phyloP scores from a whole-genome alignment of 2,329 filamentous ascomycete genomes.

The Trichoderma atroviride region DNA sequence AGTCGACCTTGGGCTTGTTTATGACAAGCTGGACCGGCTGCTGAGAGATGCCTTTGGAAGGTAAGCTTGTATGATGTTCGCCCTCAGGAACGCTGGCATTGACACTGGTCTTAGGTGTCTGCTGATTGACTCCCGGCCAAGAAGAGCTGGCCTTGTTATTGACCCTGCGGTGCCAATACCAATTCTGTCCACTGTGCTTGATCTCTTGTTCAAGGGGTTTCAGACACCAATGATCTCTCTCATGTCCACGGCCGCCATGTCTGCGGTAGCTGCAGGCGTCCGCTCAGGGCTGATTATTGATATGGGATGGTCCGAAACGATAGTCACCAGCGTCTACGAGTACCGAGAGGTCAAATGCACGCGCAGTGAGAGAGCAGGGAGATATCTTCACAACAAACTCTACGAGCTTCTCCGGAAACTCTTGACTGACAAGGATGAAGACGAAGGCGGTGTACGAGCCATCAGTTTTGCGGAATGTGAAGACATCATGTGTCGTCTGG shows the following conservation, averaged over 20 bases:
- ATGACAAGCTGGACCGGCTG: constrained; percentile 83
- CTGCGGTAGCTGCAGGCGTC: constrained; percentile 76
- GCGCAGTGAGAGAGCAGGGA: constrained; percentile 75
- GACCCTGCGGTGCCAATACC: constrained; percentile 78
- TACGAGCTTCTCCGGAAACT: constrained; percentile 59
- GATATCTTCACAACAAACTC: constrained; percentile 68
- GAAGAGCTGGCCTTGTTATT: constrained; percentile 73
- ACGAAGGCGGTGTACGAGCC: constrained; percentile 39
- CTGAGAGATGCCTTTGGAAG: constrained; percentile 81
- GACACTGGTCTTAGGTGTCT: constrained; percentile 52
- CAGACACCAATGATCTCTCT: constrained; percentile 80
- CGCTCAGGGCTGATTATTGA: constrained; percentile 87
- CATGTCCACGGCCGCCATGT: constrained; percentile 74
- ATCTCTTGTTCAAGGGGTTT: constrained; percentile 79
- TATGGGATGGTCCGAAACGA: constrained; percentile 89
- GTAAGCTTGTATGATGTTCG: constrained; percentile 45
- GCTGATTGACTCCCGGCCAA: constrained; percentile 73
- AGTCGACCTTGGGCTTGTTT: constrained; percentile 75
- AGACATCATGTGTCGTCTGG: constrained; percentile 72
- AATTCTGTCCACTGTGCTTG: constrained; percentile 72
- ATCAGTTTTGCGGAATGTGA: constrained; percentile 79
- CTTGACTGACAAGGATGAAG: constrained; percentile 37
- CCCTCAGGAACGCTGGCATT: not conserved
- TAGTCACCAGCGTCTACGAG: constrained; percentile 85
- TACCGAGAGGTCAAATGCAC: constrained; percentile 77